phyloP scores from a whole-genome alignment of 208 protist species.

The Wallacemonas rigidus region DNA sequence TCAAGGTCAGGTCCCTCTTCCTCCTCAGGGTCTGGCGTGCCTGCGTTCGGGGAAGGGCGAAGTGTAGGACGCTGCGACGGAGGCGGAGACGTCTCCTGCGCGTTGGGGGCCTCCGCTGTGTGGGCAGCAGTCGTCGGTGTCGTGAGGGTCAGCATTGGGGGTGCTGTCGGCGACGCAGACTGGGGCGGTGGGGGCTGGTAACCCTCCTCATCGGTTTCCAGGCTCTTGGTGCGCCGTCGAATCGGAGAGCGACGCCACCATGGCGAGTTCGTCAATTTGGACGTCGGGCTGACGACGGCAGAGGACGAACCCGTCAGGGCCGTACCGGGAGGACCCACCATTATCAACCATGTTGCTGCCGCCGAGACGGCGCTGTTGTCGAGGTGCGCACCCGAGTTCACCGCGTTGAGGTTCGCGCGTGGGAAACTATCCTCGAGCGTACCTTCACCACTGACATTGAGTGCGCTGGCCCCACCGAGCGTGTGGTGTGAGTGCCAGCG shows the following conservation, averaged over 20 bases:
- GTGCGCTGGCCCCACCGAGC: background rate
- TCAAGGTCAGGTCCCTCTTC: too few species aligned
- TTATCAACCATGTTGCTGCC: background rate
- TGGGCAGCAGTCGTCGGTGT: too few species aligned
- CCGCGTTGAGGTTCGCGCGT: background rate
- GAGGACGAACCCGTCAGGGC: too few species aligned
- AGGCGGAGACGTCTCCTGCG: too few species aligned
- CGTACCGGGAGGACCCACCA: background rate
- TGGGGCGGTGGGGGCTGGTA: background rate
- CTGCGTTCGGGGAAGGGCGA: too few species aligned
- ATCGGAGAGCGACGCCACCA: conserved; percentile 16
- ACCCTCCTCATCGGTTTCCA: background rate
- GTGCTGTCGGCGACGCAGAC: background rate
- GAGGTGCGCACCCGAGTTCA: background rate
- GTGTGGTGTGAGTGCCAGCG: background rate
- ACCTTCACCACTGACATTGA: conserved; percentile 3
- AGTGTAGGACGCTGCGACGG: too few species aligned
- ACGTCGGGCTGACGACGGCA: too few species aligned
- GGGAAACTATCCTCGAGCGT: conserved; percentile 9
- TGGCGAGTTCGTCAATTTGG: background rate
- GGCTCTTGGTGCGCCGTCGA: background rate
- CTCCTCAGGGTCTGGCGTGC: too few species aligned
- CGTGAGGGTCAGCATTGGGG: background rate
- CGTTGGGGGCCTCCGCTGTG: too few species aligned
- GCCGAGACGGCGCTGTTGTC: background rate